A percentile compares a stretch with the other conserved stretches of the same genome.
phyloP scores from a whole-genome alignment of 2,329 filamentous ascomycete genomes.

The Aspergillus piperis region DNA sequence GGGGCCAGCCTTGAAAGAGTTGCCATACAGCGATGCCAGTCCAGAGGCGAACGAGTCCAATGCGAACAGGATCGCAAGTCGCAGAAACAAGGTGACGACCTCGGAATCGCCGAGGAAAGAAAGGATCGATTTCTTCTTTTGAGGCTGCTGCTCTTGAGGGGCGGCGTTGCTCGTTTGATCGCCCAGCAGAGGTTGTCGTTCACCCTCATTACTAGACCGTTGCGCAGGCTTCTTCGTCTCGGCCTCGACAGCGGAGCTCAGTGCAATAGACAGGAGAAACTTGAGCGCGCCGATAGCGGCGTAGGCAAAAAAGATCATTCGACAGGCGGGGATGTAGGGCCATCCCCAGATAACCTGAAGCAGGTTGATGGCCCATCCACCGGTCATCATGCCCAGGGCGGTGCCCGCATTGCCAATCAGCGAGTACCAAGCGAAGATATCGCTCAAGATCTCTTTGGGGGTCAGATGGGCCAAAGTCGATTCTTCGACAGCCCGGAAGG shows the following conservation, averaged over 20 bases:
- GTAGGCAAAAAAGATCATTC: slow-evolving; percentile 60
- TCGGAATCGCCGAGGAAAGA: slow-evolving; percentile 57
- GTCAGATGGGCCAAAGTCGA: slow-evolving; percentile 64
- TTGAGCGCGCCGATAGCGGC: slow-evolving; percentile 60
- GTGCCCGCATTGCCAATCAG: slow-evolving; percentile 58
- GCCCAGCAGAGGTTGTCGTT: slow-evolving; percentile 40
- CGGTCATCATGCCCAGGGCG: slow-evolving; percentile 60
- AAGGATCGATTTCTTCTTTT: slow-evolving; percentile 47
- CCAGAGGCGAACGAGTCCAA: slow-evolving; percentile 71
- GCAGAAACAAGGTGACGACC: slow-evolving; percentile 34
- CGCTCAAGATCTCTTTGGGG: slow-evolving; percentile 54
- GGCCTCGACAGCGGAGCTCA: slow-evolving; percentile 52
- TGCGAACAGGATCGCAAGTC: slow-evolving; percentile 67
- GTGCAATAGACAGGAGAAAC: slow-evolving; percentile 47
- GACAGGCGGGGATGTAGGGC: slow-evolving; percentile 53
- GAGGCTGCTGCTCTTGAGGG: slow-evolving; percentile 19
- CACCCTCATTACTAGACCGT: slow-evolving; percentile 26
- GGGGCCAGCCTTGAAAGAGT: slow-evolving; percentile 16
- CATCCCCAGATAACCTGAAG: slow-evolving; percentile 50
- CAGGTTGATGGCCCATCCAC: slow-evolving; percentile 61
- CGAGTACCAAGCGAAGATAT: slow-evolving; percentile 67
- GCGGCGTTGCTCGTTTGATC: slow-evolving; percentile 15
- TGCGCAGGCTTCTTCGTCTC: slow-evolving; percentile 33
- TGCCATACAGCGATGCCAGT: slow-evolving; percentile 60
- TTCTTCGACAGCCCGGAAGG: slow-evolving; percentile 68